Base-by-base conservation (phyloP, 164 flowering plant genomes). In the Warburgia ugandensis region DNA sequence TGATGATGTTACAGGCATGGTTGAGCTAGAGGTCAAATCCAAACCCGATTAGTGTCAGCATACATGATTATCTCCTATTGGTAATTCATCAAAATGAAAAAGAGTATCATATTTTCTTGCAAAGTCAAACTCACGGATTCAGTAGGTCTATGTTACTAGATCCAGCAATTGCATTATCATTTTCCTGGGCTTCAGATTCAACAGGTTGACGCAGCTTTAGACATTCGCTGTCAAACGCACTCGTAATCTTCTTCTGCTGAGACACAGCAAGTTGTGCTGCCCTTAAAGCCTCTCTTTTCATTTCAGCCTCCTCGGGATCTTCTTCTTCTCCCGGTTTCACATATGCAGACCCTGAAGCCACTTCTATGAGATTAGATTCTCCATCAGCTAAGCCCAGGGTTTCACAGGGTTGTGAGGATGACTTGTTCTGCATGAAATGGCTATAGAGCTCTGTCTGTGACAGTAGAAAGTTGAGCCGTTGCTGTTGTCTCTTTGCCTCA, bases 231-330 rank as follows among this genome's bases (percentile, higher is more conserved):
- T 92, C 99, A 79, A 92, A 92, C 17, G 87, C 78, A 69, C 70
- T 78, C 13, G 87, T 82, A 31, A 92, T 66, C 68, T 45, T 74
- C 72, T 82, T 92, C 79, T 92, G 99, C 76, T 86, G 84, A 17
- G 86, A 86, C n/a, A 84, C 95, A 39, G 99, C 99, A 59, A 70
- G 76, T 66, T 88, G 91, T 48, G 99, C 99, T 58, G 86, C 97
- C 65, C 46, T 77, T 29, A 86, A 47, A 53, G 99, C 99, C 66
- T 82, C 94, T 71, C 52, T 73, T 66, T 78, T 84, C 66, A 84
- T 48, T 61, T 79, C 83, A 68, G 89, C 86, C 61, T 86, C 99
- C 60, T 88, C 96, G 30, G 78, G 79, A 63, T 84, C 86, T 50
- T 88, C 94, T 61, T 76, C 87, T 12, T 66, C 82, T 45, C 29